These are phyloP conservation scores for Zymoseptoria ardabiliae DNA, from an alignment of 2,329 filamentous ascomycete genomes.

Conservation along the genomic window DNA sequence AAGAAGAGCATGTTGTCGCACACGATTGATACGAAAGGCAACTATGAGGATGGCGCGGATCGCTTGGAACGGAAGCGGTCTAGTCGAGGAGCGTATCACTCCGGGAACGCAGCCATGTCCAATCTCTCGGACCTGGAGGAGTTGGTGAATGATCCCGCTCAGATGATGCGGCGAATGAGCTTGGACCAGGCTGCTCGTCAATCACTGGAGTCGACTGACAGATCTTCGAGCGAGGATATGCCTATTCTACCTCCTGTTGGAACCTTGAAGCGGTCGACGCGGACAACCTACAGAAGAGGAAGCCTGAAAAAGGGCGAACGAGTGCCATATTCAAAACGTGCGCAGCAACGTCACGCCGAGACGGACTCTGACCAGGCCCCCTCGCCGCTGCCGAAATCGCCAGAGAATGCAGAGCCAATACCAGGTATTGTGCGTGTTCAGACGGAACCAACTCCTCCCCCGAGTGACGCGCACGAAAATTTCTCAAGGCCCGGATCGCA, in stretches of 20 bases:
- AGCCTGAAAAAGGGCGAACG: slow-evolving; percentile 76
- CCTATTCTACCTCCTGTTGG: slow-evolving; percentile 76
- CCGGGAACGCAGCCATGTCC: slow-evolving; percentile 50
- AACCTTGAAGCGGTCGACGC: slow-evolving; percentile 77
- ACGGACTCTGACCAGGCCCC: slow-evolving; percentile 49
- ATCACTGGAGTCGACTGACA: slow-evolving; percentile 26
- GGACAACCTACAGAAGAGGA: slow-evolving; percentile 88
- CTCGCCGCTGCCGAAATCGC: slow-evolving; percentile 39
- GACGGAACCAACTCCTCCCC: slow-evolving; percentile 56
- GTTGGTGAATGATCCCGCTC: slow-evolving; percentile 71
- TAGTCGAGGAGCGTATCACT: slow-evolving; percentile 32
- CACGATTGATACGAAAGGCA: slow-evolving; percentile 72
- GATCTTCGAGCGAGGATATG: slow-evolving; percentile 55
- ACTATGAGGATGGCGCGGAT: slow-evolving; percentile 79
- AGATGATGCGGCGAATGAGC: slow-evolving; percentile 63
- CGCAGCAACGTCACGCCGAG: slow-evolving; percentile 55
- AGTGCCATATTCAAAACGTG: slow-evolving; percentile 65
- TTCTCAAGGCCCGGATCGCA: slow-evolving; percentile 54
- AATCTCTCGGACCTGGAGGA: slow-evolving; percentile 65
- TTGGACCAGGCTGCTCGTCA: slow-evolving; percentile 37
- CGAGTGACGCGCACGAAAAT: slow-evolving; percentile 41
- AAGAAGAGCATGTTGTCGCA: slow-evolving; percentile 95
- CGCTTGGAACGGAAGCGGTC: slow-evolving; percentile 68
- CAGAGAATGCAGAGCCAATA: slow-evolving; percentile 34
- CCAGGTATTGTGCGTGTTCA: slow-evolving; percentile 55